A percentile compares a stretch with the other conserved stretches of the same genome.
Conservation (phyloP, 352 stramenopile species). For the Phytophthora podocarpi region DNA sequence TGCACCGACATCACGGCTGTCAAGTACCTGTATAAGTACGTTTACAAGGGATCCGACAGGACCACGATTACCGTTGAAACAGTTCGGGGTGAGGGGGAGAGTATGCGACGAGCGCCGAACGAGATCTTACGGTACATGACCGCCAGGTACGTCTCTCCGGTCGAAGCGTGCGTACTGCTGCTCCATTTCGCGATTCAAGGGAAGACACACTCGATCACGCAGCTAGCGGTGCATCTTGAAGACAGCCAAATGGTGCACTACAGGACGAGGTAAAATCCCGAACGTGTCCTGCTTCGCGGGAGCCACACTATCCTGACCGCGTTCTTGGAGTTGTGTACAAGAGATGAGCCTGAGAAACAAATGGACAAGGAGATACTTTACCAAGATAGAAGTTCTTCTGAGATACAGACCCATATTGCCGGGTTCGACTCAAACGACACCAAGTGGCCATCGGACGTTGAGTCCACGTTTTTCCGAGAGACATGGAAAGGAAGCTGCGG, state of each 20-base stretch:
- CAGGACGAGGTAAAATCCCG: not conserved
- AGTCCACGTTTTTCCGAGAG: slow-evolving; percentile 14
- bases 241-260: not conserved
- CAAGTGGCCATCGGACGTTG: slow-evolving; percentile 18
- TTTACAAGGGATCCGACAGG: no score
- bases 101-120: no score
- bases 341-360: slow-evolving; percentile 3
- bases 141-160: slow-evolving; percentile 36
- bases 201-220: slow-evolving; percentile 19
- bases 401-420: no score
- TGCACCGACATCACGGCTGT: slow-evolving; percentile 38
- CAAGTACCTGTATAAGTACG: slow-evolving; percentile 74
- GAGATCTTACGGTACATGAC: slow-evolving; percentile 34
- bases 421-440: slow-evolving; percentile 11
- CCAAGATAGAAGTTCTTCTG: no score
- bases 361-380: slow-evolving; percentile 15
- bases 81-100: no score
- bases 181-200: no score
- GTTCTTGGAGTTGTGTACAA: slow-evolving; percentile 14
- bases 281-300: not conserved
- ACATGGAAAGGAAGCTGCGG: slow-evolving; percentile 18
- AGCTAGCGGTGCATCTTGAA: slow-evolving; percentile 5
- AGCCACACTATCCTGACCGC: not conserved
- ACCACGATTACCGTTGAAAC: slow-evolving; percentile 19
- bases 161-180: slow-evolving; percentile 35